Conservation (phyloP, 495 filamentous ascomycete species). For the Tricharina praecox region DNA sequence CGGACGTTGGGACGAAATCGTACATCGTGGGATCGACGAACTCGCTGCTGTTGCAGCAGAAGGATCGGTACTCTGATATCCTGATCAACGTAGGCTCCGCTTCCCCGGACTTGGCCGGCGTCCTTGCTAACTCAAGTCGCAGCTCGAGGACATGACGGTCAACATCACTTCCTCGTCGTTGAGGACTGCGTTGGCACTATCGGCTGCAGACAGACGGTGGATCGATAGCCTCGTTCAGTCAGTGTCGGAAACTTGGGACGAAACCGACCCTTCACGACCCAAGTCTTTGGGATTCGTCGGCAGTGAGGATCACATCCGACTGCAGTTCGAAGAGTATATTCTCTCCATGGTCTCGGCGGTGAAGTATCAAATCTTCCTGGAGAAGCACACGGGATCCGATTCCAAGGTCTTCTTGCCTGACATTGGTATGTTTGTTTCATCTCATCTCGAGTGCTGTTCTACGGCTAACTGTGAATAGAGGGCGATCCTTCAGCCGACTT, state of each 20-base stretch:
- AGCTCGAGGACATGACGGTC: constrained; percentile 77
- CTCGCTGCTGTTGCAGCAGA: constrained; percentile 79
- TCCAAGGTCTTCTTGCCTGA: constrained; percentile 42
- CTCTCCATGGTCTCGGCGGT: constrained; percentile 72
- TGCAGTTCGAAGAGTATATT: constrained; percentile 96
- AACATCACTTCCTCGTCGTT: constrained; percentile 68
- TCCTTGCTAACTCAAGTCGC: constrained; percentile 5
- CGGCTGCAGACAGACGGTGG: constrained; percentile 81
- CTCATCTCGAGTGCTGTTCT: background rate
- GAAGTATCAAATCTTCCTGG: constrained; percentile 73
- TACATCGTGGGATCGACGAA: constrained; percentile 97
- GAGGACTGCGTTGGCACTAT: constrained; percentile 57
- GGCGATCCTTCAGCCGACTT: constrained; percentile 78
- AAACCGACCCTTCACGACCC: constrained; percentile 67
- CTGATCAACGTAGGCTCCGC: constrained; percentile 55
- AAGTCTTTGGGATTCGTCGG: constrained; percentile 91
- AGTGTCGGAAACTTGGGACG: constrained; percentile 93
- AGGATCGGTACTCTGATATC: constrained; percentile 93
- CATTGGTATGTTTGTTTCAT: constrained; percentile 30
- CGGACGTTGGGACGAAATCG: constrained; percentile 87
- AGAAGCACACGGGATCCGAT: constrained; percentile 38
- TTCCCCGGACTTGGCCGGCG: background rate
- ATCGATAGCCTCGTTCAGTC: constrained; percentile 89
- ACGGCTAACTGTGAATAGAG: constrained; percentile 32
- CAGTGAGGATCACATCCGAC: constrained; percentile 91